phyloP scores from a whole-genome alignment of 805 yeast genomes.

The Kodamaea fukazawae region DNA sequence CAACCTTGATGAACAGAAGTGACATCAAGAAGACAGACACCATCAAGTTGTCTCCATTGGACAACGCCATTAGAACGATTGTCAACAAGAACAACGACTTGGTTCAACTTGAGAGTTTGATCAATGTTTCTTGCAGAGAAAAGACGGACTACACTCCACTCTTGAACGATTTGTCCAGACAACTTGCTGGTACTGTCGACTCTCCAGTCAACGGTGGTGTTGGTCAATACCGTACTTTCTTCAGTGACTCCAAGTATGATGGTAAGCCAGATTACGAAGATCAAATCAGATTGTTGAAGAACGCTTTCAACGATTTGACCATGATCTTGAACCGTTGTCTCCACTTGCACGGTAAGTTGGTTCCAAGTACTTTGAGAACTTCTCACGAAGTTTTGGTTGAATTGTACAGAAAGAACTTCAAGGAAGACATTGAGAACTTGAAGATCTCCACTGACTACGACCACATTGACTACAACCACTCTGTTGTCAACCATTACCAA shows the following conservation, averaged over 20 bases:
- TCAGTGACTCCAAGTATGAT: slow-evolving; percentile 39
- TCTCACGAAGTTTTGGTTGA: slow-evolving; percentile 68
- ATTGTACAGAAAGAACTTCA: slow-evolving; percentile 65
- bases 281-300: slow-evolving; percentile 36
- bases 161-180: slow-evolving; percentile 66
- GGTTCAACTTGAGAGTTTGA: slow-evolving; percentile 61
- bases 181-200: slow-evolving; percentile 80
- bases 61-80: slow-evolving; percentile 72
- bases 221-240: slow-evolving; percentile 73
- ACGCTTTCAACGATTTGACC: slow-evolving; percentile 67
- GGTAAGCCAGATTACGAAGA: slow-evolving; percentile 31
- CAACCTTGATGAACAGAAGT: slow-evolving; percentile 82
- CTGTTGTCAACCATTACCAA: slow-evolving; percentile 15
- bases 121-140: slow-evolving; percentile 51
- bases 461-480: slow-evolving; percentile 23
- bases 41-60: slow-evolving; percentile 72
- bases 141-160: slow-evolving; percentile 46
- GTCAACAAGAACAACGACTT: slow-evolving; percentile 69
- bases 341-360: slow-evolving; percentile 62
- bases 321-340: slow-evolving; percentile 64
- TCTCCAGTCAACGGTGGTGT: slow-evolving; percentile 94
- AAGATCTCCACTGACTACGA: slow-evolving; percentile 36
- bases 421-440: slow-evolving; percentile 54
- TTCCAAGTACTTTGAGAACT: slow-evolving; percentile 52
- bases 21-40: slow-evolving; percentile 53